Evolutionary conservation across 345 rosid species (phyloP).

Genomic region (Camelina hispida): DNA sequence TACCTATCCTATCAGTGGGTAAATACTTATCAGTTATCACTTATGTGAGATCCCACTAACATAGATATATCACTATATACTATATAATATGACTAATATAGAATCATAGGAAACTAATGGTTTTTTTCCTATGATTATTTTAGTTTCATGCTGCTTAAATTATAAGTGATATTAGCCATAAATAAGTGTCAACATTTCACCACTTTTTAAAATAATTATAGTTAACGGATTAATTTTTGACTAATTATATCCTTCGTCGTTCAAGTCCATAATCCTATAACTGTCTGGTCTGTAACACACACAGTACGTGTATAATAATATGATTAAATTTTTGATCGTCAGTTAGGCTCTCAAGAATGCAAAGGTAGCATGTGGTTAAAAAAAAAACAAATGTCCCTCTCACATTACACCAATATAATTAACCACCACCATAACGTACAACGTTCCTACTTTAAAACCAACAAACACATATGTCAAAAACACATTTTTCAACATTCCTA

Average conservation of each 20-base stretch:
- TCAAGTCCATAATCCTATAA: neutral
- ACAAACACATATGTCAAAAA: conserved; percentile 20
- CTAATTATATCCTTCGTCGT: neutral
- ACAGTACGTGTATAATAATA: neutral
- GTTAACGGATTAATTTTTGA: neutral
- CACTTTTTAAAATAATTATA: neutral
- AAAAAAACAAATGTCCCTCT: neutral
- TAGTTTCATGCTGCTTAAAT: neutral
- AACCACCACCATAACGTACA: neutral
- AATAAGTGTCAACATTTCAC: neutral
- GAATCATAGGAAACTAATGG: neutral
- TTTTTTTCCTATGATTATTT: too few relatives aligned
- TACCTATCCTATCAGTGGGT: conserved; percentile 24
- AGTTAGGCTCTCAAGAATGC: conserved; percentile 7
- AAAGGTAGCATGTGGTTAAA: neutral
- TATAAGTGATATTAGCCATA: neutral
- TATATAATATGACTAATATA: too few relatives aligned
- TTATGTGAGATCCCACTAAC: neutral
- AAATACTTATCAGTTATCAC: neutral
- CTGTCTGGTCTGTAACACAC: too few relatives aligned
- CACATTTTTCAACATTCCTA: conserved; percentile 15
- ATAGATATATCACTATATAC: neutral
- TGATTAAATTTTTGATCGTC: neutral
- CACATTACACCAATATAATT: neutral
- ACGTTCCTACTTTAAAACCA: conserved; percentile 24